Conservation (phyloP, 2,329 filamentous ascomycete species). For the Trichoderma lentiforme region DNA sequence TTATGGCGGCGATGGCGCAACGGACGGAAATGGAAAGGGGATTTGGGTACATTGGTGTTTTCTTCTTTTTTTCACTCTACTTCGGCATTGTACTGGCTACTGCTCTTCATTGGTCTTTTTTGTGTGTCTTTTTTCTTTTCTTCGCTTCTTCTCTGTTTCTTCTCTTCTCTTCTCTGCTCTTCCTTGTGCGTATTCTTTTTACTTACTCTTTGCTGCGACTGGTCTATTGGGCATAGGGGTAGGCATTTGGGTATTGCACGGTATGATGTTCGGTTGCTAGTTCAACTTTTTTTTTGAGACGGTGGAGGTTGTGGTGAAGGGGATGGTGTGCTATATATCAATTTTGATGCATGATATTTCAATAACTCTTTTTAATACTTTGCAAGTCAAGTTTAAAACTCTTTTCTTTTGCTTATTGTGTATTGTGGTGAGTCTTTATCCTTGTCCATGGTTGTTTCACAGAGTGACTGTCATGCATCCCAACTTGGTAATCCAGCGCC, state of each 20-base stretch:
- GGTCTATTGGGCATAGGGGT: constrained; percentile 3
- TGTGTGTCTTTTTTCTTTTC: background rate
- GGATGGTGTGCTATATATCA: background rate
- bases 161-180: background rate
- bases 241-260: constrained; percentile 21
- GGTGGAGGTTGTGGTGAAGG: background rate
- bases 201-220: constrained; percentile 11
- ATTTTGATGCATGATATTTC: background rate
- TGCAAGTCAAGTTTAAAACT: background rate
- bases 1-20: constrained; percentile 15
- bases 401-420: background rate
- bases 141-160: constrained; percentile 10
- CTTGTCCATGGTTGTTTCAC: background rate
- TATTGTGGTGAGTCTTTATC: background rate
- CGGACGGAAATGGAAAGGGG: constrained; percentile 15
- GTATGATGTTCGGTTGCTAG: background rate
- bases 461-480: background rate
- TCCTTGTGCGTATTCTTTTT: background rate
- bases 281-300: background rate
- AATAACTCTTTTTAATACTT: background rate
- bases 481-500: background rate
- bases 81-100: constrained; percentile 18
- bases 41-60: constrained; percentile 4
- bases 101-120: background rate
- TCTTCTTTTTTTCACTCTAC: background rate